Evolutionary conservation across 495 filamentous ascomycete genomes (phyloP), one percentile per base, ranked within the genome.

Genomic region (Penicillium herquei): DNA sequence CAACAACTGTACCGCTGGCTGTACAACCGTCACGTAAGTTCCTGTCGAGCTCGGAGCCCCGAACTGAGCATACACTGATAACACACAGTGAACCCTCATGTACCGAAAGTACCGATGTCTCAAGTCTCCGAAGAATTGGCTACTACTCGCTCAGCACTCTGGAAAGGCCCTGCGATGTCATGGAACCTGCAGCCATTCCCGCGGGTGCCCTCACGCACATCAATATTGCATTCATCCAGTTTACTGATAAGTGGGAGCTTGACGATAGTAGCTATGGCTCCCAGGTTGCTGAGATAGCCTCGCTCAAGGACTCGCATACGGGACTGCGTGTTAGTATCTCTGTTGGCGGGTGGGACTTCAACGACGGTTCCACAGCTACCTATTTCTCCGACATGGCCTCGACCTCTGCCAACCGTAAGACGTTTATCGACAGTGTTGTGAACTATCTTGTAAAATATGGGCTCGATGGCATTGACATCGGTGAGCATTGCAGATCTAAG

Each of bases 381-480:
- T 55, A 33, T 7, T 73, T 68, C 39, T 68, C 67, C n/a, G 66
- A 71, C 51, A 63, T 76, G 41, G 63, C 62, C 18, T 47, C 57
- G 21, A 67, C 62, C 3, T 21, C 54, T 1, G 61, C 6, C 0
- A 73, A 70, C n/a, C 72, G 75, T 16, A 3, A n/a, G 16, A 30
- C 39, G 16, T 56, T 51, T 21, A 30, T 33, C n/a, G 55, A 65
- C 1, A 62, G 52, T 5, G 83, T 84, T 63, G 77, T 83, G 50
- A 33, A 51, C 12, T 76, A 68, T 0, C 49, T 80, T 0, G 56
- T 62, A 1, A 60, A 59, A 13, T 80, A 79, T 53, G 73, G 72
- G 3, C 82, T 84, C 47, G 65, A 81, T 46, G 83, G 83, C 1
- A 66, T 82, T 3, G 81, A 86, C 51, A 49, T 85, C 3, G 44